These are phyloP conservation scores for Trypethelium eluteriae DNA, from an alignment of 495 filamentous ascomycete species.

Conservation along the genomic window DNA sequence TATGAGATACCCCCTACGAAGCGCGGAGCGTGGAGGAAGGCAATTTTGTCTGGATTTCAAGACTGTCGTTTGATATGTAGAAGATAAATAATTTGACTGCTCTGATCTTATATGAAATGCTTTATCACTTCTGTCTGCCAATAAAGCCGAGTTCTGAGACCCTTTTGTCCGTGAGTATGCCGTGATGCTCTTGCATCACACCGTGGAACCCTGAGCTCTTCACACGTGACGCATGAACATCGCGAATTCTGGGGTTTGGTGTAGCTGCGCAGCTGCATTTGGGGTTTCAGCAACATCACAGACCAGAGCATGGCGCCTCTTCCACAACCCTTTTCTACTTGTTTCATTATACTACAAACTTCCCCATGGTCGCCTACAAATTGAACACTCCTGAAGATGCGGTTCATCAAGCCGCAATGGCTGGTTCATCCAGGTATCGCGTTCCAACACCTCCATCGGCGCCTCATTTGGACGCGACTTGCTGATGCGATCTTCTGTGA, in stretches of 20 bases:
- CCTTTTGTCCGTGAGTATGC: too few species aligned
- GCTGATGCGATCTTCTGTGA: constrained; percentile 17
- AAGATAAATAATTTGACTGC: not conserved
- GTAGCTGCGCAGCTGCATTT: not conserved
- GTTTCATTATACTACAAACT: not conserved
- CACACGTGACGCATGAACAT: constrained; percentile 2
- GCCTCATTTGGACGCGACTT: not conserved
- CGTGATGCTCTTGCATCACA: not conserved
- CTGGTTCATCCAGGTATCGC: constrained; percentile 15
- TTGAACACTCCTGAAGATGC: constrained; percentile 1
- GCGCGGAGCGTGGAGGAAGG: constrained; percentile 9
- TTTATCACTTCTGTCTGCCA: too few species aligned
- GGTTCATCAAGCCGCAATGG: constrained; percentile 15
- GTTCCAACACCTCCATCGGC: not conserved
- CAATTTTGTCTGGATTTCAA: not conserved
- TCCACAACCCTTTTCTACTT: not conserved
- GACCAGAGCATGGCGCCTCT: not conserved
- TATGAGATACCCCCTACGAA: constrained; percentile 7
- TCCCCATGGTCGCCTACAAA: not conserved
- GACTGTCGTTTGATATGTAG: constrained; percentile 7
- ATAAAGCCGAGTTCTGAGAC: too few species aligned
- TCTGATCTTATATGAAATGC: not conserved
- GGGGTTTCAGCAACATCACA: not conserved
- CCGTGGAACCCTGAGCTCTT: not conserved
- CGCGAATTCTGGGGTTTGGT: not conserved